phyloP scores from a whole-genome alignment of 176 grass and related monocot genomes.

The Puccinellia tenuiflora region DNA sequence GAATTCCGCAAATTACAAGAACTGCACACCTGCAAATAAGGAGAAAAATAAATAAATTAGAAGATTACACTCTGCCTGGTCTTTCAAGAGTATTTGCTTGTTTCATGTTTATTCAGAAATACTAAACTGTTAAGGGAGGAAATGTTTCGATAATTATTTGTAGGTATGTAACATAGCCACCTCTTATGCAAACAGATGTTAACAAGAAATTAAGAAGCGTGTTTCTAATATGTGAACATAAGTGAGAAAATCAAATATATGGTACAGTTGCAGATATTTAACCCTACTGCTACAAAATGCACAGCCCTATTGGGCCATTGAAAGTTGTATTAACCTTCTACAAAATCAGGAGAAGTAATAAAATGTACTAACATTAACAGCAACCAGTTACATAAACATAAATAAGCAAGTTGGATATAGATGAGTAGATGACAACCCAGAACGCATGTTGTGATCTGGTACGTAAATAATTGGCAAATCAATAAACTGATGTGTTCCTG shows the following conservation, averaged over 20 bases:
- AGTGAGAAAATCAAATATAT: background rate
- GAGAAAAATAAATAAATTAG: slow-evolving; percentile 15
- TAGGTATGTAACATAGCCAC: background rate
- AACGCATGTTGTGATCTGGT: background rate
- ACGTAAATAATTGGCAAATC: background rate
- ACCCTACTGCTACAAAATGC: background rate
- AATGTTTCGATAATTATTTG: background rate
- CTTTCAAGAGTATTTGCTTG: background rate
- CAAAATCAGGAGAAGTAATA: background rate
- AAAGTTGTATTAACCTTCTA: background rate
- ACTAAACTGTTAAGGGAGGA: background rate
- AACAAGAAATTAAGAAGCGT: background rate
- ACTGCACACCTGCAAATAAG: slow-evolving; percentile 81
- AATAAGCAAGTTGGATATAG: background rate
- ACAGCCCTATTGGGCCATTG: background rate
- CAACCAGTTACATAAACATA: slow-evolving; percentile 1
- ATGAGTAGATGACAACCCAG: background rate
- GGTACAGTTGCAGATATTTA: background rate
- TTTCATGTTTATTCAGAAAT: background rate
- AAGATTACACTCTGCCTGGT: slow-evolving; percentile 1
- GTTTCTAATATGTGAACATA: slow-evolving; percentile 7
- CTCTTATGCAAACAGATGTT: background rate
- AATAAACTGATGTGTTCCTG: background rate
- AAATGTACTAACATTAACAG: background rate
- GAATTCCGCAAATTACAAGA: slow-evolving; percentile 69